Evolutionary conservation across 2,329 filamentous ascomycete genomes (phyloP), one percentile per base, ranked within the genome.

Genomic region (Aspergillus quadricinctus): DNA sequence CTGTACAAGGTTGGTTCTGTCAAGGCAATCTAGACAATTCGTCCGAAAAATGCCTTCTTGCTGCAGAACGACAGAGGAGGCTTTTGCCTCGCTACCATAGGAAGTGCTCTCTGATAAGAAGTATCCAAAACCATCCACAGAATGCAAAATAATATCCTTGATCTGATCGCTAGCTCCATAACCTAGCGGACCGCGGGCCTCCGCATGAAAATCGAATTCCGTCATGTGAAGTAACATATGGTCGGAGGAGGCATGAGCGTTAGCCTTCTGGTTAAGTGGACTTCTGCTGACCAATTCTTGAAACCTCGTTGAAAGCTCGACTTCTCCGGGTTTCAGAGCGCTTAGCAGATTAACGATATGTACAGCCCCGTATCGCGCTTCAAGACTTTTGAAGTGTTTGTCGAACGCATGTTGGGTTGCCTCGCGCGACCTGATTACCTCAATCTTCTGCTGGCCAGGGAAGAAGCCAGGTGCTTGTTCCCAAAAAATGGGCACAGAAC

Each of bases 401-500:
- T 97, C 88, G 69, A 99, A 97, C 1, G 94, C 91, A 35, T 92
- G 93, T 67, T 97, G 92, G 0, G 92, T 92, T 9, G 94, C 94
- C 68, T 97, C 92, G 0, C 85, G 82, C 11, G 92, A 96, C 57
- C 94, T 83, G 6, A 92, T 96, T 48, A 97, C 83, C 41, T 88
- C 87, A 48, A 99, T 96, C 71, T 97, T 97, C 70, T 97, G 94
- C 66, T 97, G 91, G 2, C 90, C 90, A 0, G 94, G 93, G 37
- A 96, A 81, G 31, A 97, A 81, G 21, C 92, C 92, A 10, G 92
- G 86, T 28, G 88, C 84, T 72, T 97, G 94, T 72, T 99, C 94
- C 94, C 94, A 99, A 72, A 99, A 99, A 2, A 97, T 82, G 0
- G 94, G 94, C 7, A 99, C 90, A 6, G 92, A 97, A 40, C 94